A percentile compares a stretch with the other conserved stretches of the same genome.
phyloP scores from a whole-genome alignment of 345 rosid species.

The Crucihimalaya himalaica region DNA sequence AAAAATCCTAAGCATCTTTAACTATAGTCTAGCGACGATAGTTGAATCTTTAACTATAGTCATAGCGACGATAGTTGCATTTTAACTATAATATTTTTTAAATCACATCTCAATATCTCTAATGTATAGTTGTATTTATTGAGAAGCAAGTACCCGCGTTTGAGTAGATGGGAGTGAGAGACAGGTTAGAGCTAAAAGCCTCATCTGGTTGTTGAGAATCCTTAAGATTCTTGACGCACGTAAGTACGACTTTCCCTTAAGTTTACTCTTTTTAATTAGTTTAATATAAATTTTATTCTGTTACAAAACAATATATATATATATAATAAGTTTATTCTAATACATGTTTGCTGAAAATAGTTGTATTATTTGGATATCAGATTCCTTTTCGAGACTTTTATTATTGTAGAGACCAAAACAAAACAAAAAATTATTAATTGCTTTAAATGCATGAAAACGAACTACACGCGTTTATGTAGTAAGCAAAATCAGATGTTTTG shows the following conservation, averaged over 20 bases:
- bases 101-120: not conserved
- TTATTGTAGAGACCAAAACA: not conserved
- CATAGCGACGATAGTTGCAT: no score
- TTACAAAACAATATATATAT: not conserved
- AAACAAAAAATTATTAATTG: not conserved
- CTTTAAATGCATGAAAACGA: constrained; percentile 23
- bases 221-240: constrained; percentile 25
- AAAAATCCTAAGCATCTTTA: no score
- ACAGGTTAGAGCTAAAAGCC: constrained; percentile 9
- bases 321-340: not conserved
- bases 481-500: constrained; percentile 6
- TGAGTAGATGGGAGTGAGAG: not conserved
- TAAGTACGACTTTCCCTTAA: constrained; percentile 18
- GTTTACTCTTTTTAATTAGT: not conserved
- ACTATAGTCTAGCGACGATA: no score
- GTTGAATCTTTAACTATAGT: no score
- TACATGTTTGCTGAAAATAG: not conserved
- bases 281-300: not conserved
- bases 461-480: constrained; percentile 22
- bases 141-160: constrained; percentile 27
- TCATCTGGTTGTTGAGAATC: constrained; percentile 24
- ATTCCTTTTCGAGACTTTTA: constrained; percentile 19
- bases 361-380: constrained; percentile 4
- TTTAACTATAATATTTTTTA: not conserved
- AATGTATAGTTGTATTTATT: not conserved